Percentiles rank a stretch among this genome's conserved stretches.
Evolutionary conservation across 2,329 filamentous ascomycete genomes (phyloP).

Genomic region (Aspergillus udagawae): DNA sequence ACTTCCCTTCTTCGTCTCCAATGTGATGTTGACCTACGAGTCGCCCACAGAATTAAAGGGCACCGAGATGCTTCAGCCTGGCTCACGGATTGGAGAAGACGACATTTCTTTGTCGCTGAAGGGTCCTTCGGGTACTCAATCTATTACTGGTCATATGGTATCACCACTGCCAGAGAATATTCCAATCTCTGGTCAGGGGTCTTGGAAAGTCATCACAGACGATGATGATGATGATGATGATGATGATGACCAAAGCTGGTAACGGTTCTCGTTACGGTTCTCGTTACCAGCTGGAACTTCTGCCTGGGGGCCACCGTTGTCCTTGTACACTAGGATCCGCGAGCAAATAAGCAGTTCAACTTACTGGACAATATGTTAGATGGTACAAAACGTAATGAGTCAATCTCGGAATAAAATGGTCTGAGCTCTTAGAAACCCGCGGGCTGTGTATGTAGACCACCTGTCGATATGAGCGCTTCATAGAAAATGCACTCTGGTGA

Average conservation of each 20-base stretch:
- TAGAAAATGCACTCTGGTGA: too few species aligned
- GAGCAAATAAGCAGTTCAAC: too few species aligned
- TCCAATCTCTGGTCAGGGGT: neutral
- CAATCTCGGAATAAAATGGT: too few species aligned
- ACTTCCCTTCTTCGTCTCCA: neutral
- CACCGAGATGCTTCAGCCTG: neutral
- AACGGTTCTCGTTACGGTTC: neutral
- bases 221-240: too few species aligned
- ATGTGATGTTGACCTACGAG: neutral
- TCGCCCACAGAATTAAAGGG: neutral
- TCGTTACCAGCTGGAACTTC: neutral
- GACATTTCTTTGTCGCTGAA: neutral
- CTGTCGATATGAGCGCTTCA: too few species aligned
- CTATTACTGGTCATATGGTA: neutral
- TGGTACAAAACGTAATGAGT: too few species aligned
- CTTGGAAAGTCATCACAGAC: neutral
- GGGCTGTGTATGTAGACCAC: too few species aligned
- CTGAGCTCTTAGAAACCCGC: too few species aligned
- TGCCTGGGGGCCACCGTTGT: too few species aligned
- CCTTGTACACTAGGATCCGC: too few species aligned
- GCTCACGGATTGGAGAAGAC: neutral
- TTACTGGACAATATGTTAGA: too few species aligned
- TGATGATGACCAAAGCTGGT: neutral
- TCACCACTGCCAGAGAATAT: neutral
- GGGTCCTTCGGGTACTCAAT: neutral